These are phyloP conservation scores for Yarrowia osloensis DNA, from an alignment of 805 yeast genomes.

Conservation along the genomic window DNA sequence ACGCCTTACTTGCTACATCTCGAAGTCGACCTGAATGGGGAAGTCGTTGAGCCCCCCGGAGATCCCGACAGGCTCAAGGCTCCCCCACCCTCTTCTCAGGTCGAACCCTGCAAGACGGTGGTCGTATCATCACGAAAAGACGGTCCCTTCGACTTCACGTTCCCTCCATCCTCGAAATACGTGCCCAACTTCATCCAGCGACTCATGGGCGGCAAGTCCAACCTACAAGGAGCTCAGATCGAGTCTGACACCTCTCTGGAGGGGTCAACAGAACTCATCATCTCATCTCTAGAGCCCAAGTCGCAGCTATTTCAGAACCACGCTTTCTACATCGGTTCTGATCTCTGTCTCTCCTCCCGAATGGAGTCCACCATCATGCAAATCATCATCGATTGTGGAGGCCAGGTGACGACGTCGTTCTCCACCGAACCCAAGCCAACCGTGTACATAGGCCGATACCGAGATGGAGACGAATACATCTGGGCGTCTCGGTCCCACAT, in stretches of 20 bases:
- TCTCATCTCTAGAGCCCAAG: constrained; percentile 31
- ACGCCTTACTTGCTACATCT: constrained; percentile 50
- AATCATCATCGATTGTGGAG: constrained; percentile 58
- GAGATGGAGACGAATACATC: constrained; percentile 59
- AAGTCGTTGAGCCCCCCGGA: neutral
- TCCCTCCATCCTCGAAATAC: constrained; percentile 17
- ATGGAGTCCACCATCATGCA: constrained; percentile 46
- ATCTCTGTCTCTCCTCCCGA: constrained; percentile 55
- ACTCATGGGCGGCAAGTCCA: constrained; percentile 6
- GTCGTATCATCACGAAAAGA: neutral
- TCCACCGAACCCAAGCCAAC: constrained; percentile 42
- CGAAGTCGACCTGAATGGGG: constrained; percentile 9
- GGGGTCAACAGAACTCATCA: constrained; percentile 14
- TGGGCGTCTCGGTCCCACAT: constrained; percentile 48
- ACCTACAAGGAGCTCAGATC: constrained; percentile 19
- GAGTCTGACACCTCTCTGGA: constrained; percentile 20
- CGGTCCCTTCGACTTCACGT: constrained; percentile 24
- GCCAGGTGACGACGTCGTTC: constrained; percentile 44
- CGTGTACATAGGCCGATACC: constrained; percentile 62
- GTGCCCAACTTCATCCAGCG: constrained; percentile 22
- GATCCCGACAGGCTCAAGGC: neutral
- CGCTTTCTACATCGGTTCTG: constrained; percentile 54
- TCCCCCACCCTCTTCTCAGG: neutral
- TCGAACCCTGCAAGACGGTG: constrained; percentile 16
- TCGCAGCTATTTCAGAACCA: constrained; percentile 46